Base-by-base conservation (phyloP, 2,329 filamentous ascomycete species). In the Cercospora canescens region DNA sequence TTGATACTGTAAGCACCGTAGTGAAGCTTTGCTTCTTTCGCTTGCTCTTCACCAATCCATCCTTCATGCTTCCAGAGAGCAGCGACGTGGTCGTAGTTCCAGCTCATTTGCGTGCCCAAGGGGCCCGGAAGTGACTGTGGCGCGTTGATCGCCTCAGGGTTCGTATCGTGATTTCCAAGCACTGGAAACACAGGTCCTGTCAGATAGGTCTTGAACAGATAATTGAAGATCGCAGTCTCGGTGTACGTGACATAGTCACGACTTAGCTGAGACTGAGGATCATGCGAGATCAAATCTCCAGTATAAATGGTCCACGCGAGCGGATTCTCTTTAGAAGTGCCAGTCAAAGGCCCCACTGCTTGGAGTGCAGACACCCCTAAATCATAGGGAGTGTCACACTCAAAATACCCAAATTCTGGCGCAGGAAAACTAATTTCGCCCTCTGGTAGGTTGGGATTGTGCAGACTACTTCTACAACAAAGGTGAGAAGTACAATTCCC, bases 311-410 rank as follows among this genome's bases (percentile, higher is more conserved):
- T 82, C 79, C 84, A 86, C 0, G 81, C 86, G 9, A 86, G 78
- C 6, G 82, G 80, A 4, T 81, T 72, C 3, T 79, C 68, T 26
- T 74, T 72, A 3, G 81, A 82, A 8, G 85, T 87, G 4, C 86
- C 86, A 1, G 86, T 87, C 71, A 88, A 72, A 6, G 86, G 82
- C 1, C 80, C 83, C 41, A 88, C 81, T 1, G 86, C 83, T 73
- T 87, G 82, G 16, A 88, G 74, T 18, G 85, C 86, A 8, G 85
- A 84, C 6, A 87, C 77, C 11, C 81, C 84, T 6, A 88, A 79
- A 61, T 85, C 86, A 68, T 87, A 87, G 1, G 86, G 86, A 7
- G 85, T 85, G 71, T 88, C 86, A 70, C 86, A 88, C 18, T 79
- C 78, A 74, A 82, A 88, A 24, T 82, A 79, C 3, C 86, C 86